These are phyloP conservation scores for Fusarium bulbicola DNA, from an alignment of 2,329 filamentous ascomycete genomes.

Conservation along the genomic window DNA sequence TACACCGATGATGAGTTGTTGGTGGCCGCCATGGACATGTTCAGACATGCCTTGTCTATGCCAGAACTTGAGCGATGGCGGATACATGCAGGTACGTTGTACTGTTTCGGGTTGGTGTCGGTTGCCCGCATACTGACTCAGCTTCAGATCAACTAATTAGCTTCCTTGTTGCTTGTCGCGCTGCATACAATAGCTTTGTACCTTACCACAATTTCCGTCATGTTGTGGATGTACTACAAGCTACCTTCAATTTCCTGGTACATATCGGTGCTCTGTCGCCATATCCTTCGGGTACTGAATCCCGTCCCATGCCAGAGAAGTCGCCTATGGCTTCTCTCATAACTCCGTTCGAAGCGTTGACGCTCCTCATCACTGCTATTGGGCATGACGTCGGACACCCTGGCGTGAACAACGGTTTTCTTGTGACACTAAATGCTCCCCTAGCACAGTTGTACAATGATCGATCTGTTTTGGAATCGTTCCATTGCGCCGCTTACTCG, in stretches of 20 bases:
- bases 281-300: constrained; percentile 60
- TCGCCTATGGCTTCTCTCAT: constrained; percentile 79
- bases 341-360: constrained; percentile 87
- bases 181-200: constrained; percentile 96
- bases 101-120: constrained; percentile 6
- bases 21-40: constrained; percentile 85
- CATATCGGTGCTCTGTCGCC: constrained; percentile 78
- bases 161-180: constrained; percentile 87
- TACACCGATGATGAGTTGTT: constrained; percentile 92
- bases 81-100: constrained; percentile 75
- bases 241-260: constrained; percentile 88
- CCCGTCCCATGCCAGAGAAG: constrained; percentile 50
- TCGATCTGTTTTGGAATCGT: constrained; percentile 94
- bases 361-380: constrained; percentile 92
- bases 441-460: constrained; percentile 97
- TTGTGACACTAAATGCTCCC: constrained; percentile 90
- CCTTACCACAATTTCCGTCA: constrained; percentile 99
- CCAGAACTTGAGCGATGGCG: constrained; percentile 84
- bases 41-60: constrained; percentile 85
- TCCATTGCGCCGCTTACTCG: constrained; percentile 96
- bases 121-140: constrained; percentile 50
- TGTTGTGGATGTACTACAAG: constrained; percentile 94
- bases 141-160: constrained; percentile 77
- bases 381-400: constrained; percentile 98
- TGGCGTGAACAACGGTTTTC: constrained; percentile 96